Evolutionary conservation across 805 yeast species (phyloP).

Genomic region (Candida broadrunensis): DNA sequence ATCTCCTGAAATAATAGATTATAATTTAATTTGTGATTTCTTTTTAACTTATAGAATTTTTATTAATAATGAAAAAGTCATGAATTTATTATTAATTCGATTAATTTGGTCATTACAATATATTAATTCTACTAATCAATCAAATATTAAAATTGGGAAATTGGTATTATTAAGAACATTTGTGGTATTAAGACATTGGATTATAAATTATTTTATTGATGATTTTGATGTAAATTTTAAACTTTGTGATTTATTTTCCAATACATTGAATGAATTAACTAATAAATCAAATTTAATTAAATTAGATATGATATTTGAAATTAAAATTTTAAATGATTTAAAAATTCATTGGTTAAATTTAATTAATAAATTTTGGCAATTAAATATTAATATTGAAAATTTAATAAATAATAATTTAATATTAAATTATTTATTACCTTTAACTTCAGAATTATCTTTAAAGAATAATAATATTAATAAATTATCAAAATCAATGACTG

Average conservation of each 20-base stretch:
- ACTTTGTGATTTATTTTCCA: slow-evolving; percentile 45
- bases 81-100: slow-evolving; percentile 61
- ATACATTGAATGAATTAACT: slow-evolving; percentile 41
- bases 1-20: slow-evolving; percentile 72
- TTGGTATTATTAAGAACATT: slow-evolving; percentile 76
- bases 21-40: slow-evolving; percentile 78
- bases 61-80: slow-evolving; percentile 52
- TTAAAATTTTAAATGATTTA: slow-evolving; percentile 35
- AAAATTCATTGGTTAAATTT: slow-evolving; percentile 39
- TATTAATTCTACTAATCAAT: slow-evolving; percentile 24
- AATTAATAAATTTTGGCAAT: slow-evolving; percentile 29
- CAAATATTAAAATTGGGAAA: slow-evolving; percentile 48
- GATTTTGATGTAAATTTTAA: slow-evolving; percentile 48
- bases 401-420: slow-evolving; percentile 6
- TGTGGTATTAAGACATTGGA: slow-evolving; percentile 86
- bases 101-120: slow-evolving; percentile 68
- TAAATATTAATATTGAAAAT: slow-evolving; percentile 18
- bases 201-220: slow-evolving; percentile 79
- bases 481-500: slow-evolving; percentile 31
- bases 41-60: slow-evolving; percentile 80
- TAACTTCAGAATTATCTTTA: slow-evolving; percentile 22
- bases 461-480: slow-evolving; percentile 12
- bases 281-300: slow-evolving; percentile 25
- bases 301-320: slow-evolving; percentile 25
- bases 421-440: slow-evolving; percentile 21